A percentile compares a stretch with the other conserved stretches of the same genome.
Evolutionary conservation across 345 rosid genomes (phyloP).

Genomic region (Gossypium bickii): DNA sequence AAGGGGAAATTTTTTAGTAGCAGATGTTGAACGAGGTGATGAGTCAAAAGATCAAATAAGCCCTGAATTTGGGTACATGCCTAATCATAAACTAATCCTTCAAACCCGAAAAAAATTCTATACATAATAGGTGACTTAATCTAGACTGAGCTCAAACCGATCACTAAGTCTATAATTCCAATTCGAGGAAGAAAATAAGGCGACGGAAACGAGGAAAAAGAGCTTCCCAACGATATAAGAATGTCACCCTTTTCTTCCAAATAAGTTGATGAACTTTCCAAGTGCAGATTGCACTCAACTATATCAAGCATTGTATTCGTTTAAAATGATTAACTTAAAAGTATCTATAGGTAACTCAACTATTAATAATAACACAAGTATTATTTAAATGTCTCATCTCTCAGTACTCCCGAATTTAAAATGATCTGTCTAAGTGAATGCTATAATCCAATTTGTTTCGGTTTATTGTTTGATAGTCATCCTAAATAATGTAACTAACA

Average conservation of each 20-base stretch:
- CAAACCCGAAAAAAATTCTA: not conserved
- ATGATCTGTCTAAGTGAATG: not conserved
- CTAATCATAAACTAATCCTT: not conserved
- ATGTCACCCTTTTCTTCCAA: not conserved
- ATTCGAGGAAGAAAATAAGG: not conserved
- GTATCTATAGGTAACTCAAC: not conserved
- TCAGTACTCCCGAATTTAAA: not conserved
- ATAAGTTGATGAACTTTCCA: not conserved
- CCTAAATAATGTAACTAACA: not conserved
- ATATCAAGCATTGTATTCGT: not conserved
- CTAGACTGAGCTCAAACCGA: not conserved
- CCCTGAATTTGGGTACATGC: not conserved
- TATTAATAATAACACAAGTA: not conserved
- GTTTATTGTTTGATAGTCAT: not conserved
- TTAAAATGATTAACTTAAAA: not conserved
- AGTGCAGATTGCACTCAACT: not conserved
- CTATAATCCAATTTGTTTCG: not conserved
- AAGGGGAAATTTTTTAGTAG: not conserved
- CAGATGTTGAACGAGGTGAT: not conserved
- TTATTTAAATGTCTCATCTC: not conserved
- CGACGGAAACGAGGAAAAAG: not conserved
- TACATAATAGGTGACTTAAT: not conserved
- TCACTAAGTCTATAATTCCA: not conserved
- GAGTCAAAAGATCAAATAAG: not conserved
- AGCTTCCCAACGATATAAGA: not conserved